These are phyloP conservation scores for Polyporus arcularius DNA, from an alignment of 768 basidiomycete species.

Conservation along the genomic window DNA sequence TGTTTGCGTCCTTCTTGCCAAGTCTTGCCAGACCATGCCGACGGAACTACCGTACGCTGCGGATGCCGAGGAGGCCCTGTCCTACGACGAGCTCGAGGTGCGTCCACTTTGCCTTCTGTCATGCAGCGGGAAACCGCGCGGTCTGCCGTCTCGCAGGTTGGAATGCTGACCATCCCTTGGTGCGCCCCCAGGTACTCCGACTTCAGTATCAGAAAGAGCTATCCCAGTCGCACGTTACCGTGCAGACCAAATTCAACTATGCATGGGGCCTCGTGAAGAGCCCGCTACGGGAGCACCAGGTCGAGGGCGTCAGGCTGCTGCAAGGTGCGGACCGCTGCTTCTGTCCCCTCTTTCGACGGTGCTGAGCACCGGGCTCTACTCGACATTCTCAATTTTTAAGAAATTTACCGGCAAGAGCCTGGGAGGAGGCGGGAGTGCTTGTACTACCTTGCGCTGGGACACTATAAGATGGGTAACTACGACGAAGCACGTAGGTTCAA, in stretches of 20 bases:
- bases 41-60: conserved; percentile 95
- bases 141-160: background rate
- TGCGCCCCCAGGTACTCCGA: conserved; percentile 65
- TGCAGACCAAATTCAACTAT: conserved; percentile 97
- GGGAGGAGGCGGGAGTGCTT: conserved; percentile 89
- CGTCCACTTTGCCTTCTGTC: conserved; percentile 10
- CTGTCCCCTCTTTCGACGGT: background rate
- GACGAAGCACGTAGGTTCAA: conserved; percentile 93
- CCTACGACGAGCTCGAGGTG: conserved; percentile 90
- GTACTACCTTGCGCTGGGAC: conserved; percentile 94
- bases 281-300: conserved; percentile 79
- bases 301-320: conserved; percentile 86
- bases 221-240: conserved; percentile 79
- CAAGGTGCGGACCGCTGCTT: conserved; percentile 59
- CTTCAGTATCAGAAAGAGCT: conserved; percentile 89
- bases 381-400: conserved; percentile 40
- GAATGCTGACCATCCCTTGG: background rate
- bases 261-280: conserved; percentile 97
- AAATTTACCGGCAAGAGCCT: conserved; percentile 89
- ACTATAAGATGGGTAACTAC: conserved; percentile 96
- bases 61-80: conserved; percentile 86
- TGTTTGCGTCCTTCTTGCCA: background rate
- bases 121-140: background rate
- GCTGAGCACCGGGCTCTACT: background rate
- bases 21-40: conserved; percentile 41